Evolutionary conservation across 192 early-diverging fungal genomes (phyloP), one percentile per base, ranked within the genome.

Genomic region (Coemansia sp.): DNA sequence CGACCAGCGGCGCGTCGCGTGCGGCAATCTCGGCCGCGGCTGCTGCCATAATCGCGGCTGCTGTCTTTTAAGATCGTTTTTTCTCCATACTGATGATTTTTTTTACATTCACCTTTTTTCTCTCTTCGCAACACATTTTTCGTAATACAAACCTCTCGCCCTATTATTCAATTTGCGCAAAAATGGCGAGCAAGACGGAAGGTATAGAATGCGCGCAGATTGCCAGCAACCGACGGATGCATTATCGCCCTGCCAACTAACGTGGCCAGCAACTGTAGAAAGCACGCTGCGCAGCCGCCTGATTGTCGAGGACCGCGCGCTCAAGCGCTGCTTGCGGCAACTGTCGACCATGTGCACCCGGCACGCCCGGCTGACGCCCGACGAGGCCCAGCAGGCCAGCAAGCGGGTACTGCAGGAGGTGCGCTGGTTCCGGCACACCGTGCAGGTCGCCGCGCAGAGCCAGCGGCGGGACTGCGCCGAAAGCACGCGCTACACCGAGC

Each of bases 251-350:
- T 45, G 19, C 23, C 25, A 22, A 25, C 34, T n/a, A 12, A 27
- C 3, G 22, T 22, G 14, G 22, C 7, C 8, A 6, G 27, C 9
- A 19, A 3, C 17, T 27, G 43, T 69, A 76, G 73, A 76, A 9
- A 46, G 41, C 5, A 62, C 70, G 10, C 48, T 76, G 29, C 66
- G 66, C 23, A 62, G 50, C 55, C 57, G 73, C 4, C 51, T 76
- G 21, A 27, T 60, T 28, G 66, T 58, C 21, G 66, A 76, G 17
- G 73, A 76, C 50, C 57, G 59, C 22, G 47, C 62, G 9, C 60
- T 76, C n/a, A 64, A 54, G 52, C 66, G 73, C 45, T 69, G 73
- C 32, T 27, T 76, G 38, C 66, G 59, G 15, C 61, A 68, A 8
- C 49, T 69, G 12, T 69, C 73, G 4, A 48, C 62, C 0, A 49